A percentile compares a stretch with the other conserved stretches of the same genome.
These are phyloP conservation scores for Telopea speciosissima DNA, from an alignment of 177 flowering plant species.

Conservation along the genomic window DNA sequence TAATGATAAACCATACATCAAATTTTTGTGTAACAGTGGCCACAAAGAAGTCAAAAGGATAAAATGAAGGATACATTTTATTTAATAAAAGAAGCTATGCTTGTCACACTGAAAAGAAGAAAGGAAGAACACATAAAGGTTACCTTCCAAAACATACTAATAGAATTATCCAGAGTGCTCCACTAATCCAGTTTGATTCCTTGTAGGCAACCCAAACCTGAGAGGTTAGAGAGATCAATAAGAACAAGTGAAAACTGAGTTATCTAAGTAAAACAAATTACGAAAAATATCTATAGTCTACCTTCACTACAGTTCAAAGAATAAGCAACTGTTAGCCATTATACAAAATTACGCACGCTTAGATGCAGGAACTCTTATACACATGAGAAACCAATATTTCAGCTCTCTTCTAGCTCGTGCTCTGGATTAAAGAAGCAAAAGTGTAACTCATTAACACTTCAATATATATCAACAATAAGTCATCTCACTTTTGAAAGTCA, in stretches of 20 bases:
- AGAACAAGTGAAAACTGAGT: neutral
- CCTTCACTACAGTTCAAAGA: neutral
- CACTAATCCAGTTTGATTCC: conserved; percentile 41
- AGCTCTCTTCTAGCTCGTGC: too few species aligned
- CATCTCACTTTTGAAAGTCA: too few species aligned
- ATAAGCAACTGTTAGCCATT: neutral
- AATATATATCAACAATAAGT: too few species aligned
- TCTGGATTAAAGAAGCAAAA: neutral
- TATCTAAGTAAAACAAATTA: neutral
- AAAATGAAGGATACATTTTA: too few species aligned
- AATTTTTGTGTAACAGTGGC: neutral
- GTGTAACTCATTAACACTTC: neutral
- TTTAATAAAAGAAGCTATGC: neutral
- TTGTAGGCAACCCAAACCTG: conserved; percentile 67
- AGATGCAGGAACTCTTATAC: too few species aligned
- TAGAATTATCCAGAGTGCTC: conserved; percentile 45
- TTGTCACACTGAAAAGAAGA: neutral
- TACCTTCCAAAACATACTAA: conserved; percentile 70
- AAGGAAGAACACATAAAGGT: neutral
- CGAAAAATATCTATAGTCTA: neutral
- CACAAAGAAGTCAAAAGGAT: neutral
- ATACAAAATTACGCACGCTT: neutral
- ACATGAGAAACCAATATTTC: too few species aligned
- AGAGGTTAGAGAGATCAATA: conserved; percentile 3
- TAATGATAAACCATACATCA: neutral